These are phyloP conservation scores for Anisodus tanguticus DNA, from an alignment of 257 asterid species.

Conservation along the genomic window DNA sequence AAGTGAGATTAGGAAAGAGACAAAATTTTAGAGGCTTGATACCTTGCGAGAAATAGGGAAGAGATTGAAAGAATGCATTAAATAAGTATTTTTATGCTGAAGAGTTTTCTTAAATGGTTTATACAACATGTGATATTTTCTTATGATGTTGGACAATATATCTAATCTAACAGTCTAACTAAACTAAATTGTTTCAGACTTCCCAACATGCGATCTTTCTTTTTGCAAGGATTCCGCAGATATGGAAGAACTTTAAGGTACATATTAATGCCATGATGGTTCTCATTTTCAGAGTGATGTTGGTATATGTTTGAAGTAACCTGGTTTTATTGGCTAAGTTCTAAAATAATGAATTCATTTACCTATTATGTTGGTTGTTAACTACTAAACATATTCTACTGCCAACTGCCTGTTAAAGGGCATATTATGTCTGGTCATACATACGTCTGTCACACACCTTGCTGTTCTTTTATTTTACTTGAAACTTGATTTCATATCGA, in stretches of 20 bases:
- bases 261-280: neutral
- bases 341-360: neutral
- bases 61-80: neutral
- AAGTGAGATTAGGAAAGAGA: neutral
- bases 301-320: neutral
- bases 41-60: neutral
- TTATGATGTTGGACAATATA: neutral
- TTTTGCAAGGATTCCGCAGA: conserved; percentile 93
- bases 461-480: neutral
- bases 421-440: neutral
- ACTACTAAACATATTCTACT: neutral
- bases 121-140: neutral
- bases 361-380: neutral
- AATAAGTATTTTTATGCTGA: neutral
- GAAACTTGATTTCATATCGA: neutral
- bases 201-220: conserved; percentile 94
- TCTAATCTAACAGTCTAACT: conserved; percentile 22
- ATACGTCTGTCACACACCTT: neutral
- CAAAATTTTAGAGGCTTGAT: neutral
- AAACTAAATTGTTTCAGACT: conserved; percentile 60
- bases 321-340: neutral
- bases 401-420: neutral
- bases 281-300: neutral
- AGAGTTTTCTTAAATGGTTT: neutral
- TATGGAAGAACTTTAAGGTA: conserved; percentile 83